These are phyloP conservation scores for Suhomyces pyralidae DNA, from an alignment of 805 yeast genomes.

Conservation along the genomic window DNA sequence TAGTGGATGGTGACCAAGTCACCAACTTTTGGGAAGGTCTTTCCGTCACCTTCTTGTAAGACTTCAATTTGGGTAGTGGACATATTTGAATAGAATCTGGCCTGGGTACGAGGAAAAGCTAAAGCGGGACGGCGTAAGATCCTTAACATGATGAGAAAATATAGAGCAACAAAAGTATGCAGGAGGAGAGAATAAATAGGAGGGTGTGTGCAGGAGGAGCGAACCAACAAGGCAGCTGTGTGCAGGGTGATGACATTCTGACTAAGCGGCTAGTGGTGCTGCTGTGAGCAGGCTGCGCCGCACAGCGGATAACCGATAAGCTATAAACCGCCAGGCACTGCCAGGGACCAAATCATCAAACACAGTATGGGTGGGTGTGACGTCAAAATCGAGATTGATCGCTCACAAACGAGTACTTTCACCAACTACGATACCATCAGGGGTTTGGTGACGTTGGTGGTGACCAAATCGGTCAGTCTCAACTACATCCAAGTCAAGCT, in stretches of 20 bases:
- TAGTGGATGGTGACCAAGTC: conserved; percentile 92
- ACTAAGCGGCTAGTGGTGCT: background rate
- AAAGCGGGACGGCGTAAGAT: background rate
- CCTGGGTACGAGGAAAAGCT: background rate
- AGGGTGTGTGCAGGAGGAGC: background rate
- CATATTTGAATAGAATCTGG: conserved; percentile 19
- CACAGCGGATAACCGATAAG: background rate
- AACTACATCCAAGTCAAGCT: conserved; percentile 50
- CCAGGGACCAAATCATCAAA: background rate
- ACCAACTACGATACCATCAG: conserved; percentile 45
- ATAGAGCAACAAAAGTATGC: background rate
- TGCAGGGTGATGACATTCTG: background rate
- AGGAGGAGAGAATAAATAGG: background rate
- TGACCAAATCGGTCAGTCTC: conserved; percentile 40
- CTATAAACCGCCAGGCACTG: background rate
- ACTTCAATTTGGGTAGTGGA: conserved; percentile 42
- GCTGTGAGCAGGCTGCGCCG: background rate
- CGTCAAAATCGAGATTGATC: conserved; percentile 35
- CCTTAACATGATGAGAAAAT: background rate
- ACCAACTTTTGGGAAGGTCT: conserved; percentile 80
- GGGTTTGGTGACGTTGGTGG: conserved; percentile 41
- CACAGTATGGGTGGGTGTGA: conserved; percentile 11
- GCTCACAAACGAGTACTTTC: conserved; percentile 38
- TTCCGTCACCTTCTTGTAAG: conserved; percentile 71
- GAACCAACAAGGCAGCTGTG: background rate